phyloP scores from a whole-genome alignment of 106 monocot genomes.

The Phalaenopsis equestris region DNA sequence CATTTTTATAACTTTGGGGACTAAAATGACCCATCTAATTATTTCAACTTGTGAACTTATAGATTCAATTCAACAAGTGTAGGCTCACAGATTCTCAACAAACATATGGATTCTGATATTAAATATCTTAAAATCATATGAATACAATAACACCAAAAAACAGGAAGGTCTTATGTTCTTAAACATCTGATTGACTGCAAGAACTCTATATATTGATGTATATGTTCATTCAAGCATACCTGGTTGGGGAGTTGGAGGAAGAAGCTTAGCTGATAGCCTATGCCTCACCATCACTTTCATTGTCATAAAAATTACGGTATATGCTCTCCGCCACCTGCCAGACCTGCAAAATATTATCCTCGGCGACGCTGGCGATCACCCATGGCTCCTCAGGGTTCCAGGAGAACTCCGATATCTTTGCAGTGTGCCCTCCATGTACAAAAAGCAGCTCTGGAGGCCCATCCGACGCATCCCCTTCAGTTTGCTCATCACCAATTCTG shows the following conservation, averaged over 20 bases:
- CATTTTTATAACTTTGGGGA: too few species aligned
- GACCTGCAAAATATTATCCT: constrained; percentile 86
- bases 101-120: neutral
- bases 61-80: too few species aligned
- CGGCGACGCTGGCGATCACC: constrained; percentile 86
- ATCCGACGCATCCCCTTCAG: constrained; percentile 79
- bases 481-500: constrained; percentile 93
- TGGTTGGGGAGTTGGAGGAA: neutral
- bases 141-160: neutral
- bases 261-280: constrained; percentile 14
- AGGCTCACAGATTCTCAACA: neutral
- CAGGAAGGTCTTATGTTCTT: neutral
- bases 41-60: too few species aligned
- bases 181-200: neutral
- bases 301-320: constrained; percentile 43
- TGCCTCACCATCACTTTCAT: constrained; percentile 12
- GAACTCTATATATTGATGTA: neutral
- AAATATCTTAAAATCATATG: neutral
- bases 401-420: constrained; percentile 84
- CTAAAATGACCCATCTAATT: too few species aligned
- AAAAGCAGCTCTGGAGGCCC: constrained; percentile 96
- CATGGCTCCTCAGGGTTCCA: constrained; percentile 69
- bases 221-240: neutral
- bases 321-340: constrained; percentile 92
- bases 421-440: constrained; percentile 83